Percentiles rank a stretch among this genome's conserved stretches.
phyloP scores from a whole-genome alignment of 495 filamentous ascomycete genomes.

The Trichocladium uniseriatum region DNA sequence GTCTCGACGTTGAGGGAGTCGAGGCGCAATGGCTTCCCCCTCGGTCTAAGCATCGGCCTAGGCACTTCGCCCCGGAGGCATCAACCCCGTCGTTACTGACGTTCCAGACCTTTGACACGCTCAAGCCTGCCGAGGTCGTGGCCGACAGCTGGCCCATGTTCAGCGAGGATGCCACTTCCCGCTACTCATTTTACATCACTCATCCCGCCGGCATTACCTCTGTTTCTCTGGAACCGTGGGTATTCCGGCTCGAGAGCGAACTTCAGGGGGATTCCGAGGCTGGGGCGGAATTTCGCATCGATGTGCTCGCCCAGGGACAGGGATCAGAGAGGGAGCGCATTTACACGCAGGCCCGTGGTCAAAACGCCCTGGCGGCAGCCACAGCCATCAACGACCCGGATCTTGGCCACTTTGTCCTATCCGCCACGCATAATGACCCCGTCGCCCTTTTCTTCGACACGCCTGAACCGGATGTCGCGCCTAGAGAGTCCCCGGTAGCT shows the following conservation, averaged over 20 bases:
- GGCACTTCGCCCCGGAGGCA: constrained; percentile 17
- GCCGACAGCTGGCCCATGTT: constrained; percentile 62
- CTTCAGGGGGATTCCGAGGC: constrained; percentile 53
- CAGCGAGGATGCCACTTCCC: constrained; percentile 59
- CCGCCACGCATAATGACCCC: constrained; percentile 52
- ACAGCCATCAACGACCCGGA: constrained; percentile 63
- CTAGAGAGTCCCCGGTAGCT: constrained; percentile 19
- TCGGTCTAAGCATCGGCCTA: constrained; percentile 35
- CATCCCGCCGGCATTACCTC: constrained; percentile 58
- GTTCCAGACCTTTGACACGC: constrained; percentile 53
- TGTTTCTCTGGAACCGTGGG: constrained; percentile 66
- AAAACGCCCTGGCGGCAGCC: constrained; percentile 46
- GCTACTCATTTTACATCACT: constrained; percentile 73
- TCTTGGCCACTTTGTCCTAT: constrained; percentile 71
- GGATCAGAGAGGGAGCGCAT: constrained; percentile 53
- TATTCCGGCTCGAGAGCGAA: constrained; percentile 66
- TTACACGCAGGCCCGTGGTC: constrained; percentile 37
- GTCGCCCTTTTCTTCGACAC: constrained; percentile 58
- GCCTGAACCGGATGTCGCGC: constrained; percentile 40
- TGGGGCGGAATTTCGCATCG: constrained; percentile 64
- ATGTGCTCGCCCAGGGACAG: constrained; percentile 55
- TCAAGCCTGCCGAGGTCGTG: constrained; percentile 40
- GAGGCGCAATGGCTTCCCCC: constrained; percentile 79
- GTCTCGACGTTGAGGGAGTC: constrained; percentile 69
- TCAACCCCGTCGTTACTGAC: constrained; percentile 35